Evolutionary conservation across 345 rosid genomes (phyloP).

Genomic region (Gossypium ekmanianum): DNA sequence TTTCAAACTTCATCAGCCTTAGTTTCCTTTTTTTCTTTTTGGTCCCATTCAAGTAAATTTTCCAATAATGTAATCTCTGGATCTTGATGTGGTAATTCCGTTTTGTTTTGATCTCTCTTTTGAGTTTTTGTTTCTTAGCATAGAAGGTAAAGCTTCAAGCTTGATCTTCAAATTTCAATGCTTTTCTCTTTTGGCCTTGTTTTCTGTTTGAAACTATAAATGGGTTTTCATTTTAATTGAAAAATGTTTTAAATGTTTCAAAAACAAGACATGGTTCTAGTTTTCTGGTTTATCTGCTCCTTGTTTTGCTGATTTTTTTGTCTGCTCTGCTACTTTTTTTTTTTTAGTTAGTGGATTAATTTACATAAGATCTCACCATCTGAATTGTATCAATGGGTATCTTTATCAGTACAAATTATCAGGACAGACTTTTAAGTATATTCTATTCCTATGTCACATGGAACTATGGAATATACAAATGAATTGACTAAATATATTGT

Average conservation of each 20-base stretch:
- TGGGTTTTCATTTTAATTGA: constrained; percentile 1
- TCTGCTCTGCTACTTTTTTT: constrained; percentile 15
- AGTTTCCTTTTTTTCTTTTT: background rate
- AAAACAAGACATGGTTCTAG: constrained; percentile 32
- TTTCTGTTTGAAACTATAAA: background rate
- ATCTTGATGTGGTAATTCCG: constrained; percentile 7
- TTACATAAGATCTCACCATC: constrained; percentile 17
- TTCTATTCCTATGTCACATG: constrained; percentile 72
- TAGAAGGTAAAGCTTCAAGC: constrained; percentile 20
- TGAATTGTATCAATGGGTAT: constrained; percentile 33
- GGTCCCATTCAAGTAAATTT: too few species aligned
- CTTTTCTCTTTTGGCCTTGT: background rate
- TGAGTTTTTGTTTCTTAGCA: constrained; percentile 2
- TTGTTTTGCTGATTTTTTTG: constrained; percentile 22
- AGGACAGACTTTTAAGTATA: constrained; percentile 52
- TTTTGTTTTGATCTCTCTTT: constrained; percentile 15
- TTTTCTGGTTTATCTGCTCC: constrained; percentile 25
- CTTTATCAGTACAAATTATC: constrained; percentile 35
- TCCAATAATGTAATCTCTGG: background rate
- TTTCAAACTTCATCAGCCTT: background rate
- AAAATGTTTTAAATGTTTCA: background rate
- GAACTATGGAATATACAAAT: constrained; percentile 39
- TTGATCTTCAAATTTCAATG: constrained; percentile 8
- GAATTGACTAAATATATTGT: constrained; percentile 32
- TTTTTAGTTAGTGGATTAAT: constrained; percentile 17